These are phyloP conservation scores for Dryas drummondii DNA, from an alignment of 306 rosid species.

Conservation along the genomic window DNA sequence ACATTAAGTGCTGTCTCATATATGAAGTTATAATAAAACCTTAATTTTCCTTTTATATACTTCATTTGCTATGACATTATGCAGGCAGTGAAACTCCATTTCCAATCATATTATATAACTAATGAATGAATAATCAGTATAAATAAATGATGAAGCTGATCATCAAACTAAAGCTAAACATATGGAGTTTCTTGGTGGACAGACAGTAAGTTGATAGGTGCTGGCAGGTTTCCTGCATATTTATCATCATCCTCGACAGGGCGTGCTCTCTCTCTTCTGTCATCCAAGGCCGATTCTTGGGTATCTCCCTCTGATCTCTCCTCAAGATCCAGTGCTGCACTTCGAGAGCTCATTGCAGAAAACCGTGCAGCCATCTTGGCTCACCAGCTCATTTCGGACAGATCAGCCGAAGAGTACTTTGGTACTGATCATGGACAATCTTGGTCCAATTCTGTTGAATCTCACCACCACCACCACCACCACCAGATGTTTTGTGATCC, in stretches of 20 bases:
- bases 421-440: constrained; percentile 23
- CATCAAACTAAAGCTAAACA: background rate
- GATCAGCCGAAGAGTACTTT: constrained; percentile 41
- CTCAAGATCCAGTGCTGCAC: constrained; percentile 77
- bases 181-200: background rate
- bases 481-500: constrained; percentile 52
- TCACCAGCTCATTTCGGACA: constrained; percentile 52
- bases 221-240: constrained; percentile 30
- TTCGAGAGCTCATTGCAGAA: constrained; percentile 79
- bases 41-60: too few species aligned
- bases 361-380: constrained; percentile 72
- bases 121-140: too few species aligned
- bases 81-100: too few species aligned
- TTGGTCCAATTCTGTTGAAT: constrained; percentile 31
- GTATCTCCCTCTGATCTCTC: constrained; percentile 65
- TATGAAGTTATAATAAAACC: too few species aligned
- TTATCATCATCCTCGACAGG: constrained; percentile 43
- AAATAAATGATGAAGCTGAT: too few species aligned
- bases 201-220: constrained; percentile 30
- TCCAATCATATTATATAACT: too few species aligned
- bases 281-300: constrained; percentile 64
- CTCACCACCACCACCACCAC: constrained; percentile 51
- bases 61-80: too few species aligned
- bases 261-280: constrained; percentile 99
- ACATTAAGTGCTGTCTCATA: too few species aligned